phyloP scores from a whole-genome alignment of 2,329 filamentous ascomycete species.

The Pseudogymnoascus sp. region DNA sequence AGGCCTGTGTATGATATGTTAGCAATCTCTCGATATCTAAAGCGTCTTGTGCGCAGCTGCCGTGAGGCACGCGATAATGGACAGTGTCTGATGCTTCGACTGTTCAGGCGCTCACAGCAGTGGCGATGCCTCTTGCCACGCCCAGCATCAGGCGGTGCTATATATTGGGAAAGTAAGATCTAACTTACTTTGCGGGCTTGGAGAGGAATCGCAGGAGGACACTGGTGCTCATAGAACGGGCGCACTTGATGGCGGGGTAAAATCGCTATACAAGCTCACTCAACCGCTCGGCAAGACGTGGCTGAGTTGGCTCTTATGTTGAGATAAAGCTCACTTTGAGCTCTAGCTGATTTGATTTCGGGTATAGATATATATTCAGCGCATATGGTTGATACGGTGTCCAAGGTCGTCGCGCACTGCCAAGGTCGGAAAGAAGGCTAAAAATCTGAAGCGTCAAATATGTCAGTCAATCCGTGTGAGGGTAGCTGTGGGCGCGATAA shows the following conservation, averaged over 20 bases:
- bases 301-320: background rate
- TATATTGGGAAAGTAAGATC: background rate
- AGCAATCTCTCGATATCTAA: background rate
- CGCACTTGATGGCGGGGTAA: background rate
- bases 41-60: background rate
- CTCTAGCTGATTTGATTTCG: background rate
- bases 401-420: background rate
- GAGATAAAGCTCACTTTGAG: background rate
- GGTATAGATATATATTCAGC: background rate
- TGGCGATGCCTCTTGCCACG: too few relatives aligned
- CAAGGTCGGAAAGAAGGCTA: conserved; percentile 2
- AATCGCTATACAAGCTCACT: background rate
- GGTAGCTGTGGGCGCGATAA: background rate
- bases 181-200: conserved; percentile 81
- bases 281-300: background rate
- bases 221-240: conserved; percentile 69
- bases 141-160: too few relatives aligned
- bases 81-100: background rate
- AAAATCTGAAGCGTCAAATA: background rate
- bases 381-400: background rate
- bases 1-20: conserved; percentile 36
- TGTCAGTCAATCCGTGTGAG: background rate
- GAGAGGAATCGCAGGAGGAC: conserved; percentile 89
- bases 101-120: background rate
- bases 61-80: background rate